phyloP scores from a whole-genome alignment of 441 rosid species.

The Euphorbia celastroides region DNA sequence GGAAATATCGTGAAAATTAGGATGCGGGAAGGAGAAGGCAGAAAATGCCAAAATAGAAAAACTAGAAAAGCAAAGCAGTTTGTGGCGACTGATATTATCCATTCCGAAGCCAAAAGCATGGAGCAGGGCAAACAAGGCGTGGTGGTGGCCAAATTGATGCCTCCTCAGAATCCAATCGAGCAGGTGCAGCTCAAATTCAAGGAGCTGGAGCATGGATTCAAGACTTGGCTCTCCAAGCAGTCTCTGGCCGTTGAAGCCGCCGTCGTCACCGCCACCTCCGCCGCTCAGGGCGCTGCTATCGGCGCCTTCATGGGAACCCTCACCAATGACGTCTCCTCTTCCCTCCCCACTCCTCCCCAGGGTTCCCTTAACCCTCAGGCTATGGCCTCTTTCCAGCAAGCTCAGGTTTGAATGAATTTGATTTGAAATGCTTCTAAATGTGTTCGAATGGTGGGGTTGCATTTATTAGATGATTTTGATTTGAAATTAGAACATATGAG shows the following conservation, averaged over 20 bases:
- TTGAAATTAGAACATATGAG: background rate
- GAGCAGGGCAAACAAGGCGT: slow-evolving; percentile 36
- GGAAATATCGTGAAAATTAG: too few species aligned
- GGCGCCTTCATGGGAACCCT: slow-evolving; percentile 81
- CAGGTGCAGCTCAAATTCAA: slow-evolving; percentile 49
- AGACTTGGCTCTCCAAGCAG: slow-evolving; percentile 75
- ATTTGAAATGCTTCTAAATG: too few species aligned
- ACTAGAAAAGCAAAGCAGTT: too few species aligned
- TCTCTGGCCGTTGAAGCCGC: slow-evolving; percentile 75
- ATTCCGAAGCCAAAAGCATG: slow-evolving; percentile 3
- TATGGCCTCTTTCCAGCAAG: slow-evolving; percentile 81
- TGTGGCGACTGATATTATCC: too few species aligned
- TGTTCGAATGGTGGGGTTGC: background rate
- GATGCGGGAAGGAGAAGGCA: too few species aligned
- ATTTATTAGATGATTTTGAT: background rate
- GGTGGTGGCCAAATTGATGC: slow-evolving; percentile 29
- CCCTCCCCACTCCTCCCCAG: slow-evolving; percentile 40
- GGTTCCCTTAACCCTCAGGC: slow-evolving; percentile 48
- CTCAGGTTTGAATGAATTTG: slow-evolving; percentile 46
- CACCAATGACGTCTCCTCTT: slow-evolving; percentile 52
- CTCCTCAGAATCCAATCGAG: slow-evolving; percentile 53
- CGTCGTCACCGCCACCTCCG: slow-evolving; percentile 64
- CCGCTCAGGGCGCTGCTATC: slow-evolving; percentile 77
- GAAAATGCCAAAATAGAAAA: too few species aligned
- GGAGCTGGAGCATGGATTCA: slow-evolving; percentile 60